A percentile compares a stretch with the other conserved stretches of the same genome.
Evolutionary conservation across 2,329 filamentous ascomycete genomes (phyloP).

Genomic region (Raffaelea ambrosiae): DNA sequence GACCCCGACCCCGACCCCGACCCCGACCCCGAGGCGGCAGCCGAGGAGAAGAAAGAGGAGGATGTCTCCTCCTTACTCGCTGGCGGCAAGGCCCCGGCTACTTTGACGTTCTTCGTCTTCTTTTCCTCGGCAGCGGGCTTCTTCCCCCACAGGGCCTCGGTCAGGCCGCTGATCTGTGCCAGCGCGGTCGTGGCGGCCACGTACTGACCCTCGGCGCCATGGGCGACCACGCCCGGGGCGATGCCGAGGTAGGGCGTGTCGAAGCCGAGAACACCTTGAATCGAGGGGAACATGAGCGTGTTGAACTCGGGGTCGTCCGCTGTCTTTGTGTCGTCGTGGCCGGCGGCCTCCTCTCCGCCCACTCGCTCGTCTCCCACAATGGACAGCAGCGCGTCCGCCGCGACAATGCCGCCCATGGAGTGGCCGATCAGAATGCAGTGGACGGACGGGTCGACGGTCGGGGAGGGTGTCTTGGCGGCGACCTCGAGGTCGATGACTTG

Average conservation of each 20-base stretch:
- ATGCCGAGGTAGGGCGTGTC: slow-evolving; percentile 89
- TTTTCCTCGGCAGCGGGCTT: slow-evolving; percentile 18
- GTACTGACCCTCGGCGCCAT: slow-evolving; percentile 81
- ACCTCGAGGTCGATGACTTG: slow-evolving; percentile 94
- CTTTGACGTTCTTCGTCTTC: neutral
- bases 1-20: too few relatives aligned
- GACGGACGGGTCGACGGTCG: slow-evolving; percentile 79
- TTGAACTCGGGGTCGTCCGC: slow-evolving; percentile 32
- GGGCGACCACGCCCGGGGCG: slow-evolving; percentile 72
- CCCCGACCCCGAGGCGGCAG: too few relatives aligned
- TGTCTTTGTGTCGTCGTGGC: slow-evolving; percentile 27
- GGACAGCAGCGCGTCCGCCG: slow-evolving; percentile 75
- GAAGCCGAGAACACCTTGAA: slow-evolving; percentile 84
- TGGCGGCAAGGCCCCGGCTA: too few relatives aligned
- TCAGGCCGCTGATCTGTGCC: slow-evolving; percentile 54
- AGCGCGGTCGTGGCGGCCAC: slow-evolving; percentile 64
- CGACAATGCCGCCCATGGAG: slow-evolving; percentile 90
- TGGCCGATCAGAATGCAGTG: slow-evolving; percentile 77
- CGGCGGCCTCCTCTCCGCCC: slow-evolving; percentile 18
- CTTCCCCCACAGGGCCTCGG: slow-evolving; percentile 58
- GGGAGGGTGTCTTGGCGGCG: slow-evolving; percentile 66
- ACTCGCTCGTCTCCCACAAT: slow-evolving; percentile 52
- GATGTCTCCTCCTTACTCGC: neutral
- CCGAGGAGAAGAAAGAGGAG: too few relatives aligned
- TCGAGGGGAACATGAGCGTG: slow-evolving; percentile 82